These are phyloP conservation scores for Codiaeum variegatum DNA, from an alignment of 441 rosid species.

Conservation along the genomic window DNA sequence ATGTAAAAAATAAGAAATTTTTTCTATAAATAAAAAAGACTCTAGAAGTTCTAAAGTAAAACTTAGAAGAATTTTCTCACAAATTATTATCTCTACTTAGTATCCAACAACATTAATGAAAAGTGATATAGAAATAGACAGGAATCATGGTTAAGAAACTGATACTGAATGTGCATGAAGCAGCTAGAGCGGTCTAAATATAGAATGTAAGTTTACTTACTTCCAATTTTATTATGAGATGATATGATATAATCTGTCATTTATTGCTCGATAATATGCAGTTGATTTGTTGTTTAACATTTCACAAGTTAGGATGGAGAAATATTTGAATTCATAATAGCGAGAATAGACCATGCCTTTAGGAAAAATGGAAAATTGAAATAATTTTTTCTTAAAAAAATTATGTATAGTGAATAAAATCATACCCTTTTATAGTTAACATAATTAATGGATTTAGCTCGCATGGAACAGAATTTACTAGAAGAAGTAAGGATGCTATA, in stretches of 20 bases:
- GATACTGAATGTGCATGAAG: background rate
- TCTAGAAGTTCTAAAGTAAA: background rate
- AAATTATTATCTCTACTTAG: background rate
- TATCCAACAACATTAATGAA: background rate
- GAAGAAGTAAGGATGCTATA: background rate
- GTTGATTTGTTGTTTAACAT: background rate
- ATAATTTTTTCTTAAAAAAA: background rate
- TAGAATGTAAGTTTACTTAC: background rate
- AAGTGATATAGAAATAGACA: background rate
- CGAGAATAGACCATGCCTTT: background rate
- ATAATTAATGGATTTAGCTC: background rate
- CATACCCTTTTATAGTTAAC: background rate
- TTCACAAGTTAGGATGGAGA: background rate
- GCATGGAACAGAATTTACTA: background rate
- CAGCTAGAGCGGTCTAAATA: background rate
- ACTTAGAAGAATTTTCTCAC: background rate
- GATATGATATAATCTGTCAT: background rate
- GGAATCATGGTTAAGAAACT: background rate
- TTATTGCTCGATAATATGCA: background rate
- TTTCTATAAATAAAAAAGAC: background rate
- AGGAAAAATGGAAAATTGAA: background rate
- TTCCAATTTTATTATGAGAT: conserved; percentile 5
- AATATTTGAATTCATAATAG: background rate
- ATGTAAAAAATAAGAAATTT: background rate
- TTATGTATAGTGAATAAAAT: background rate